phyloP scores from a whole-genome alignment of 2,329 filamentous ascomycete genomes.

The Cladosporium velox region DNA sequence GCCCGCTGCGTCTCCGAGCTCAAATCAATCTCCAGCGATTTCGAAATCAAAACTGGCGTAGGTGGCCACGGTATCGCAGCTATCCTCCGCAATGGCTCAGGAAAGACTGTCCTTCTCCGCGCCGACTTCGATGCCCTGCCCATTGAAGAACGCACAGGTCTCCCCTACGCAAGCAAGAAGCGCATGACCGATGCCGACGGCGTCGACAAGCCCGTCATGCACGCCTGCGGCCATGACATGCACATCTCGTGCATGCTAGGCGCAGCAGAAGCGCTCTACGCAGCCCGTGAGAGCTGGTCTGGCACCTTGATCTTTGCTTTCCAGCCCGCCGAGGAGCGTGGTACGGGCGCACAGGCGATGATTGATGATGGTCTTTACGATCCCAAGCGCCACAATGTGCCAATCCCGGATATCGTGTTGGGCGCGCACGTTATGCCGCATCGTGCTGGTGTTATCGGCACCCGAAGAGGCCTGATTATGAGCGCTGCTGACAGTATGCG shows the following conservation, averaged over 20 bases:
- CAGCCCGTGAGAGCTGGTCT: slow-evolving; percentile 52
- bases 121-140: slow-evolving; percentile 66
- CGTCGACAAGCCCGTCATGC: slow-evolving; percentile 60
- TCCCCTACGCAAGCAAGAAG: slow-evolving; percentile 57
- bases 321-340: slow-evolving; percentile 68
- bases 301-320: slow-evolving; percentile 67
- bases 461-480: slow-evolving; percentile 45
- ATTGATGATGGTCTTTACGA: slow-evolving; percentile 61
- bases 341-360: slow-evolving; percentile 64
- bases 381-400: slow-evolving; percentile 43
- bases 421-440: slow-evolving; percentile 59
- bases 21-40: slow-evolving; percentile 35
- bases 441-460: slow-evolving; percentile 44
- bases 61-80: slow-evolving; percentile 62
- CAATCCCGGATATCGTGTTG: slow-evolving; percentile 58
- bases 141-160: slow-evolving; percentile 56
- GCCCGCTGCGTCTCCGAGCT: slow-evolving; percentile 49
- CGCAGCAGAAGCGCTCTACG: slow-evolving; percentile 54
- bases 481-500: slow-evolving; percentile 44
- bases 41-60: slow-evolving; percentile 54
- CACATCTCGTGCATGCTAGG: slow-evolving; percentile 63
- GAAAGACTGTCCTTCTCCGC: slow-evolving; percentile 58
- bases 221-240: slow-evolving; percentile 69
- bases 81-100: slow-evolving; percentile 57
- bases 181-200: slow-evolving; percentile 50